Base-by-base conservation (phyloP, 129 eudicot species). In the Erigeron canadensis region DNA sequence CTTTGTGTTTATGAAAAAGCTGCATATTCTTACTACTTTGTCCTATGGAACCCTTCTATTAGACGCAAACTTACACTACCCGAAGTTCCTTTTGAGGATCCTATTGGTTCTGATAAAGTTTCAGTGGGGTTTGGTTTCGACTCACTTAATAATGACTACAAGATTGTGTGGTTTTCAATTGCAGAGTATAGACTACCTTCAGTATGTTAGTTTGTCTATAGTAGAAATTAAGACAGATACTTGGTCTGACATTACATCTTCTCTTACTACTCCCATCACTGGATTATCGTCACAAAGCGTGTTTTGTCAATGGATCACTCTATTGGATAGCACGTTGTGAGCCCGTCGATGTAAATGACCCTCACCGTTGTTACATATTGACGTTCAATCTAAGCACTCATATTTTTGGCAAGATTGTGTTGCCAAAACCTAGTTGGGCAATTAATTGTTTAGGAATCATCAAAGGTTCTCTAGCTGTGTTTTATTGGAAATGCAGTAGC, bases 1-100 rank as follows among this genome's bases (percentile, higher is more conserved):
- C 1, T 68, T 7, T 50, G 45, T 47, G n/a, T 68, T 9, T 8
- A 3, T 68, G 45, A 17, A n/a, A n/a, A n/a, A n/a, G n/a, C n/a
- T n/a, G n/a, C n/a, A n/a, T n/a, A n/a, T n/a, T n/a, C n/a, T n/a
- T n/a, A n/a, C n/a, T 6, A 17, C 28, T 5, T 68, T 68, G 16
- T 5, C 38, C 45, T 68, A 8, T 69, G 77, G 77, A 72, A 61
- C 34, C 56, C 67, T 37, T 72, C 69, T 8, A 45, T 60, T 28
- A 60, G 77, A 37, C 77, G 69, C 50, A 34, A 6, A 11, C 34
- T 72, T n/a, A 28, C 37, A 1, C 0, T 43, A 10, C 45, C 67
- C 13, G 1, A 15, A 5, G 10, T 11, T 62, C 46, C 21, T 62
- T 60, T 2, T 60, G n/a, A n/a, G n/a, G n/a, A n/a, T n/a, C 38